phyloP scores from a whole-genome alignment of 169 alveolate species.

The Plasmodium malariae region DNA sequence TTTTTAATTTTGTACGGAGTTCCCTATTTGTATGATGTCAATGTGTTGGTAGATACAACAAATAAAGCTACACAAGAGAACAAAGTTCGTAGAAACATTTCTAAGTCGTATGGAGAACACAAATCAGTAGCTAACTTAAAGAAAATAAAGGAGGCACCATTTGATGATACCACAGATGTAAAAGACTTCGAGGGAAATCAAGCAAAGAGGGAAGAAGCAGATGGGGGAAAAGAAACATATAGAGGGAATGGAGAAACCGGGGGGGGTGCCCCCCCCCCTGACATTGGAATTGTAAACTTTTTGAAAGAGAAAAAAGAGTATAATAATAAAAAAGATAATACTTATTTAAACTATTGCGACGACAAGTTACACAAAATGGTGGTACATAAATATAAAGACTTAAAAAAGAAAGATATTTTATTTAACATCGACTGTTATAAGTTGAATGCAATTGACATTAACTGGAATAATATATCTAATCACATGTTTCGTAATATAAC shows the following conservation, averaged over 20 bases:
- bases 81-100: neutral
- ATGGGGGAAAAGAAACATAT: neutral
- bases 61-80: neutral
- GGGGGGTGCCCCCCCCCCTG: neutral
- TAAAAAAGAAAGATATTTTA: slow-evolving; percentile 60
- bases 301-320: slow-evolving; percentile 46
- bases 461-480: slow-evolving; percentile 30
- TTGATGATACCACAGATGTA: neutral
- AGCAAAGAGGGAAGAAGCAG: neutral
- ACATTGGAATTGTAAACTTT: slow-evolving; percentile 44
- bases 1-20: slow-evolving; percentile 41
- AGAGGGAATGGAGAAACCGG: neutral
- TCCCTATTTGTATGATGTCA: slow-evolving; percentile 40
- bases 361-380: slow-evolving; percentile 27
- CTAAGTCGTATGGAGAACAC: neutral
- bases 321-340: neutral
- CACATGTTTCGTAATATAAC: slow-evolving; percentile 36
- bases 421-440: slow-evolving; percentile 66
- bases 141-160: neutral
- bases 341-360: neutral
- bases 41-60: neutral
- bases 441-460: slow-evolving; percentile 13
- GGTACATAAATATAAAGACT: slow-evolving; percentile 66
- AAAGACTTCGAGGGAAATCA: neutral
- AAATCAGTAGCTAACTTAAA: neutral